Base-by-base conservation (phyloP, 2,329 filamentous ascomycete genomes). In the Gnomoniopsis smithogilvyi region DNA sequence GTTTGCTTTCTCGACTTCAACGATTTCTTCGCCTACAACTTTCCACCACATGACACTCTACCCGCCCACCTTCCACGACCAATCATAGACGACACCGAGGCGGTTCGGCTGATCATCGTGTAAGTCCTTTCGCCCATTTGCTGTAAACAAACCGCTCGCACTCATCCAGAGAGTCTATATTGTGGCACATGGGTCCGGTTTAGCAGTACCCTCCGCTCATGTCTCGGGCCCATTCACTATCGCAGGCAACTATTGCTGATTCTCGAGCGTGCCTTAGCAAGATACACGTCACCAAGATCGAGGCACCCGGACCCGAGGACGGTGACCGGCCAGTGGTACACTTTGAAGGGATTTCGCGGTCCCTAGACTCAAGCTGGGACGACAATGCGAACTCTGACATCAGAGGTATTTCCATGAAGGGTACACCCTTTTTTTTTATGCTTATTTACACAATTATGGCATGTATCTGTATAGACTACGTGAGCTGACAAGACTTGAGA, bases 21-120 rank as follows among this genome's bases (percentile, higher is more conserved):
- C 65, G 89, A 92, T 68, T 84, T 93, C 43, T 89, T 87, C 69
- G 74, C 75, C 21, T 92, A 86, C 76, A 93, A 93, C 68, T 92
- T 92, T 67, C 74, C 74, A n/a, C 65, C 70, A 1, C 72, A 71
- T 8, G 71, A 76, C 7, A 69, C 75, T 12, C 70, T 77, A 1
- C 74, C 73, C 1, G 70, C 65, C 47, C 73, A 72, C 64, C 74
- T 72, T 56, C 82, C 76, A 2, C 79, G 83, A 0, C 75, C 72
- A 1, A 78, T 86, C 0, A 78, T 91, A 41, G 74, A 83, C 34
- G 82, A 79, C 0, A 81, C 82, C 61, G 88, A 92, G 75, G 89
- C 87, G 1, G 87, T 86, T 19, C 81, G 89, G 10, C 78, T 92
- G 56, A 90, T 93, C 62, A 74, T 84, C 59, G 86, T 93, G 80